phyloP scores from a whole-genome alignment of 208 protist genomes.

The Endotrypanum monterogeii region DNA sequence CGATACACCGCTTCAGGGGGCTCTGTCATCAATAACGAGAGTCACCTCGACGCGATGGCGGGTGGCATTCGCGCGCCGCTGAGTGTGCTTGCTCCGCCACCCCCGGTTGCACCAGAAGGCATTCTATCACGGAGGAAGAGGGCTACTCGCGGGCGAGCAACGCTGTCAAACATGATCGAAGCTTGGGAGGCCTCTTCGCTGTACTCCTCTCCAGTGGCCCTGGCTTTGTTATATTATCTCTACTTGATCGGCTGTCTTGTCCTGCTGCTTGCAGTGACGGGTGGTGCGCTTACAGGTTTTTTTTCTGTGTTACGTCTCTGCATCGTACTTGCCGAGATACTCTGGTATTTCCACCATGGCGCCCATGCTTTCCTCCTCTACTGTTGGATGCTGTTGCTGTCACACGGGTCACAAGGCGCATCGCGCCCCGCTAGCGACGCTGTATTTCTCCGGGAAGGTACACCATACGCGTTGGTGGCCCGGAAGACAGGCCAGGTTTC shows the following conservation, averaged over 20 bases:
- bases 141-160: conserved; percentile 16
- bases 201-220: background rate
- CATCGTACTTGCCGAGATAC: conserved; percentile 34
- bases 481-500: conserved; percentile 24
- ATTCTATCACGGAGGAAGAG: conserved; percentile 20
- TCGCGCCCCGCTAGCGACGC: conserved; percentile 5
- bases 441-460: conserved; percentile 26
- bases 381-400: conserved; percentile 38
- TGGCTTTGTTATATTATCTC: background rate
- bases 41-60: too few relatives aligned
- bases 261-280: conserved; percentile 43
- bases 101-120: conserved; percentile 13
- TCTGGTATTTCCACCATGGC: conserved; percentile 58
- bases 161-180: conserved; percentile 28
- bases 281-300: conserved; percentile 43
- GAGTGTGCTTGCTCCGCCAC: conserved; percentile 20
- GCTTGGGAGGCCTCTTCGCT: conserved; percentile 26
- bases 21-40: background rate
- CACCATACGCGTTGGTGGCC: conserved; percentile 43
- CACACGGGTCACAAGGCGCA: conserved; percentile 37
- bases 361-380: conserved; percentile 54
- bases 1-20: too few relatives aligned
- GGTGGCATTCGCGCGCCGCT: conserved; percentile 2
- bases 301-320: conserved; percentile 40
- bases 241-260: conserved; percentile 24